Evolutionary conservation across 2,329 filamentous ascomycete species (phyloP).

Genomic region (Thermoascus crustaceus): DNA sequence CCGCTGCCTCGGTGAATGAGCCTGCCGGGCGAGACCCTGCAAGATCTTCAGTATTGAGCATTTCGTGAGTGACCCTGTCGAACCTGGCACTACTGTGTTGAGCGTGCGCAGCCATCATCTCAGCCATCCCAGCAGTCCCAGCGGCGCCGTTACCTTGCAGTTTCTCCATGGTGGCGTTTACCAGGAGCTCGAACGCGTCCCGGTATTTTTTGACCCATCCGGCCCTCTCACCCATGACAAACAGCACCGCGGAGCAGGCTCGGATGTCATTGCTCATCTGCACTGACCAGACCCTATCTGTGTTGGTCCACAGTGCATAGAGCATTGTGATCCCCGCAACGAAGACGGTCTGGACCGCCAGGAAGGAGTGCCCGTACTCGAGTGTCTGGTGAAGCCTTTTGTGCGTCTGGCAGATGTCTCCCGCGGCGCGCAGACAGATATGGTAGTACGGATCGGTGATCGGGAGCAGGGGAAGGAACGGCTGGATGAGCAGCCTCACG

Average conservation of each 20-base stretch:
- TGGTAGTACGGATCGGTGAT: constrained; percentile 41
- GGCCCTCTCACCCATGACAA: constrained; percentile 44
- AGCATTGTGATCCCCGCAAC: constrained; percentile 31
- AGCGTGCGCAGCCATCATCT: constrained; percentile 35
- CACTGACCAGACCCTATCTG: constrained; percentile 41
- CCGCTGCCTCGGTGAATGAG: not conserved
- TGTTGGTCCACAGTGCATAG: constrained; percentile 35
- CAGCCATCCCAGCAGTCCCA: constrained; percentile 29
- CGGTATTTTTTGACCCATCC: constrained; percentile 42
- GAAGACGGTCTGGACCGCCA: constrained; percentile 32
- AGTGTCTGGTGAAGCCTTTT: constrained; percentile 31
- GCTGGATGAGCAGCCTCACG: constrained; percentile 44
- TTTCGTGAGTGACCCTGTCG: constrained; percentile 8
- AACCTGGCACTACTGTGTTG: constrained; percentile 16
- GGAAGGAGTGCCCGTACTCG: constrained; percentile 32
- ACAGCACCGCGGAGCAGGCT: constrained; percentile 42
- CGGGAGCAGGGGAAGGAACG: constrained; percentile 41
- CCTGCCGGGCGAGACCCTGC: constrained; percentile 3
- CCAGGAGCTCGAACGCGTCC: constrained; percentile 41
- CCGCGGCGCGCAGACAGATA: constrained; percentile 31
- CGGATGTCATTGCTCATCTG: constrained; percentile 43
- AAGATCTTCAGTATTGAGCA: constrained; percentile 12
- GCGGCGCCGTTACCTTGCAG: constrained; percentile 31
- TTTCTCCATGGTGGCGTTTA: constrained; percentile 41
- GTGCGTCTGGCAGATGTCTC: constrained; percentile 31